Conservation (phyloP, 306 rosid species). For the Canavalia gladiata region DNA sequence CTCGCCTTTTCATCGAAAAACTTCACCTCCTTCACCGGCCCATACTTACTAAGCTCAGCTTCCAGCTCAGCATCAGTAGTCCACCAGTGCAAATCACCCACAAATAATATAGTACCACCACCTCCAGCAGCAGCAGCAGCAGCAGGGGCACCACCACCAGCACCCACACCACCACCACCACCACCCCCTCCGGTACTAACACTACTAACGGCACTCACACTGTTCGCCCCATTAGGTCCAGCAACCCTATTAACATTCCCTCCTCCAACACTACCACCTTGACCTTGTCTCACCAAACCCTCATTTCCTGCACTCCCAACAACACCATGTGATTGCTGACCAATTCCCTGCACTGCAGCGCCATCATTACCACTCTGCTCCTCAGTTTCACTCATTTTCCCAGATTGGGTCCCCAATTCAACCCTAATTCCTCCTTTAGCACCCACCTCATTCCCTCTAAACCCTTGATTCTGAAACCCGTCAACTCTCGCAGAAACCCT, state of each 20-base stretch:
- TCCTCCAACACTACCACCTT: constrained; percentile 50
- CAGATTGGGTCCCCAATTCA: constrained; percentile 74
- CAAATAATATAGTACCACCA: constrained; percentile 78
- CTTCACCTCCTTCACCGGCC: constrained; percentile 91
- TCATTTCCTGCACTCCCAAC: constrained; percentile 65
- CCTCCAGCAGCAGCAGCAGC: constrained; percentile 27
- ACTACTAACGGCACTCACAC: constrained; percentile 45
- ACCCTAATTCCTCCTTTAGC: constrained; percentile 80
- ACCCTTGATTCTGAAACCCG: constrained; percentile 74
- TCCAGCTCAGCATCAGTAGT: constrained; percentile 96
- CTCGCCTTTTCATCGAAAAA: constrained; percentile 97
- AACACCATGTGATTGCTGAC: constrained; percentile 60
- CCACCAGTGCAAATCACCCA: constrained; percentile 99
- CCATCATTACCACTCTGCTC: constrained; percentile 65
- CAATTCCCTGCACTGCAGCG: constrained; percentile 64
- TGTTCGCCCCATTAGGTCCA: constrained; percentile 54
- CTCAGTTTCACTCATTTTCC: constrained; percentile 69
- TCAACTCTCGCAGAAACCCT: constrained; percentile 60
- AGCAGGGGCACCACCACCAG: constrained; percentile 46
- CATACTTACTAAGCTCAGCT: constrained; percentile 84
- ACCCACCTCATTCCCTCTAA: constrained; percentile 64
- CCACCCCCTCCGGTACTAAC: constrained; percentile 51
- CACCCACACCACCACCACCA: constrained; percentile 43
- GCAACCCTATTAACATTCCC: constrained; percentile 58
- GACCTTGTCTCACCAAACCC: constrained; percentile 68